Base-by-base conservation (phyloP, 1,284 basidiomycete species). In the Stereum hirsutum region DNA sequence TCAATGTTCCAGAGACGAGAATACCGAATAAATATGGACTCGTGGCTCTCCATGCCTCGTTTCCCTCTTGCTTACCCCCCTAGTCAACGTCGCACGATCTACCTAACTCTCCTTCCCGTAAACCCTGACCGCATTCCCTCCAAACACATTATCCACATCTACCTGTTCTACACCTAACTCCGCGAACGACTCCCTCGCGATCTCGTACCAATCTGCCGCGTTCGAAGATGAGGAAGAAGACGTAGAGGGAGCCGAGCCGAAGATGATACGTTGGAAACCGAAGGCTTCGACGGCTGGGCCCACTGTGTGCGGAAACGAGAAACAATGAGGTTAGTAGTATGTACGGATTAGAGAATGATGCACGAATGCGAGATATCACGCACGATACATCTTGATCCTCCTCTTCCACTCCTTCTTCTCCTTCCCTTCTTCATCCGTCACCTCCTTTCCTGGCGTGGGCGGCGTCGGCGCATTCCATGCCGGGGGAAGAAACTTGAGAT, bases 381-480 rank as follows among this genome's bases (percentile, higher is more conserved):
- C 59, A 93, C 89, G 66, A 64, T 89, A 94, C 77, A 92, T 88
- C 70, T 89, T 90, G 59, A 92, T 74, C 39, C 88, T 73, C 40
- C 82, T 70, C 61, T 85, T 88, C 81, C 76, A 86, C 60, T 88
- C 89, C 58, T 69, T 77, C 57, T 68, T 70, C 52, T 78, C 71
- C 54, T 75, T 72, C n/a, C n/a, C n/a, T 33, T 61, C 76, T 21
- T 61, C 54, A n/a, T 58, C 53, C 30, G 64, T 61, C 30, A 54
- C 48, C 23, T 61, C 60, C 32, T 58, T 52, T 19, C 61, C 64
- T 10, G 73, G 69, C 10, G 74, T 70, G 15, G 72, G 63, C n/a
- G 80, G 80, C 11, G 76, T 78, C 17, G 75, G 67, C 10, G 70
- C 70, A 51, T 79, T 75, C 75, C 87, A 87, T 1, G 75, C 62